Evolutionary conservation across 2,329 filamentous ascomycete species (phyloP), one percentile per base, ranked within the genome.

Genomic region (Colletotrichum tabaci): DNA sequence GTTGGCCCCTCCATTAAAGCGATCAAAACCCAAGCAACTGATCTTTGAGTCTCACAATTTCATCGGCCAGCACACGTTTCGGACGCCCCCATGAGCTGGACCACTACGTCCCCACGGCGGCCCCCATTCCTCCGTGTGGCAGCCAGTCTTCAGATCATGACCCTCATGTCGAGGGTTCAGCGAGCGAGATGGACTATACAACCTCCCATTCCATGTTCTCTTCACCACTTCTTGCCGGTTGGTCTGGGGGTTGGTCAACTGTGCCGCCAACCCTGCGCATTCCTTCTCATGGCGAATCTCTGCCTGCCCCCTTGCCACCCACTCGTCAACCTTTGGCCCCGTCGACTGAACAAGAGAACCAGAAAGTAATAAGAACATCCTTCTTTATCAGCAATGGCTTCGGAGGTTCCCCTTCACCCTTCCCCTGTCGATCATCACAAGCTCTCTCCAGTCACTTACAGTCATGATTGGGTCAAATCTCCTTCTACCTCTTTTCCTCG

Each of bases 401-500:
- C 2, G 6, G 16, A 23, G n/a, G 44, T 64, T 21, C 56, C 66
- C 42, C 38, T 67, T 53, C 9, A 44, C 44, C 21, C 38, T 61
- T 52, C 26, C 44, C 38, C 53, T 58, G 61, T 35, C 49, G 46
- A 57, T 65, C 46, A 38, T n/a, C 46, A 56, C 67, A 40, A 61
- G 64, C 50, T 13, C 23, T 52, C 44, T 35, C 40, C 9, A 67
- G 16, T 38, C 56, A 56, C 18, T 23, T 21, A 23, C 21, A 56
- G 10, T n/a, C 55, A 71, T 71, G 68, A 35, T 71, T 35, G 26
- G 26, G 50, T 56, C 44, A 44, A 26, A n/a, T 1, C 23, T 71
- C 44, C 50, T 71, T 58, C 13, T 68, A 21, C 64, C 57, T 42
- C 67, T 71, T 8, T n/a, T 71, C 49, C 56, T 71, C 46, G 56